Conservation (phyloP, 2,329 filamentous ascomycete genomes). For the Calonectria multiphialidica region DNA sequence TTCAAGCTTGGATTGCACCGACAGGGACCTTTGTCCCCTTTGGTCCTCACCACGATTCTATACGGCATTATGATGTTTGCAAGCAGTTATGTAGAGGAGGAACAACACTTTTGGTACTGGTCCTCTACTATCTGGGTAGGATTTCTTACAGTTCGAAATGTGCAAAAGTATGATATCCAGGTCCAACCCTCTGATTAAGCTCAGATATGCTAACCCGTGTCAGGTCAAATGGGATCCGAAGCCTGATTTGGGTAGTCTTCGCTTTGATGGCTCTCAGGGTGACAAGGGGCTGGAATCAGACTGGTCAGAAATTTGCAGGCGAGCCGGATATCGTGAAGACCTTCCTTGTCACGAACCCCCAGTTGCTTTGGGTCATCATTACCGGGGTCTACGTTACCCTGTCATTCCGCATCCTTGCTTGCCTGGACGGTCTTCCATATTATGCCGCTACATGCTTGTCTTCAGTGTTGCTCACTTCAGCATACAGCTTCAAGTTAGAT, state of each 20-base stretch:
- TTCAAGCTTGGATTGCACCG: conserved; percentile 24
- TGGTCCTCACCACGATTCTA: conserved; percentile 65
- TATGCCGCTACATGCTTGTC: conserved; percentile 55
- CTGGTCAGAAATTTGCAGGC: conserved; percentile 95
- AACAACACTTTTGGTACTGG: conserved; percentile 99
- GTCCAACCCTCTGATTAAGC: accelerated
- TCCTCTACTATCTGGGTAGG: conserved; percentile 77
- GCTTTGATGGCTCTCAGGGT: conserved; percentile 75
- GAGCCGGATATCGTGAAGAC: conserved; percentile 85
- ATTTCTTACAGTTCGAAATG: conserved; percentile 62
- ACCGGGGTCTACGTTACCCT: conserved; percentile 76
- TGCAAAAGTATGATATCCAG: conserved; percentile 51
- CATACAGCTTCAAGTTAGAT: conserved; percentile 87
- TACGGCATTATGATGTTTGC: conserved; percentile 97
- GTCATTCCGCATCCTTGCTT: conserved; percentile 57
- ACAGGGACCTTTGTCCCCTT: conserved; percentile 49
- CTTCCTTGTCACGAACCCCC: conserved; percentile 73
- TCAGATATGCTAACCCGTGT: conserved; percentile 19
- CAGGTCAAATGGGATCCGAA: conserved; percentile 44
- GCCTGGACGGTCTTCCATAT: conserved; percentile 56
- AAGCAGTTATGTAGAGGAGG: conserved; percentile 97
- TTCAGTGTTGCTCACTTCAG: conserved; percentile 60
- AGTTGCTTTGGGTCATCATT: conserved; percentile 81
- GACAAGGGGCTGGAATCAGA: conserved; percentile 91
- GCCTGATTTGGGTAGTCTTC: conserved; percentile 50